phyloP scores from a whole-genome alignment of 176 grass and related monocot species.

The Thinopyrum elongatum region DNA sequence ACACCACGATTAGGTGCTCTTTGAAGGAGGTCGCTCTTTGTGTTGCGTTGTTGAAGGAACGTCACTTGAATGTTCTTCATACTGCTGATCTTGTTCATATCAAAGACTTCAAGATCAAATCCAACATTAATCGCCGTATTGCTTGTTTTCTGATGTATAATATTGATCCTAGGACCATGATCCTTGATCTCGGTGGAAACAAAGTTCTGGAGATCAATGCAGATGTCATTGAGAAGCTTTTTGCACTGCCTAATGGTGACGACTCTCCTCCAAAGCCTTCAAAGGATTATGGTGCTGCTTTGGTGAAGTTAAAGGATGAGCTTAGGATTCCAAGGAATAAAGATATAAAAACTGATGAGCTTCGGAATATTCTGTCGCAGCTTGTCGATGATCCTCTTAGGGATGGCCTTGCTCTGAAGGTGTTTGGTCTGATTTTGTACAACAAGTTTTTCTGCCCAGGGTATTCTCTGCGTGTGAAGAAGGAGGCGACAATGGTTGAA shows the following conservation, averaged over 20 bases:
- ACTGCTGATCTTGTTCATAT: neutral
- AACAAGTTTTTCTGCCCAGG: neutral
- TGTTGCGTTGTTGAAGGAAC: neutral
- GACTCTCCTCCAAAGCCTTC: neutral
- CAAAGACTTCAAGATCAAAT: neutral
- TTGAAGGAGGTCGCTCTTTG: neutral
- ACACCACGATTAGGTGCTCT: neutral
- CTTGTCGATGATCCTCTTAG: neutral
- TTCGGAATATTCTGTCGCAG: neutral
- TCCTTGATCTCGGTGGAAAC: neutral
- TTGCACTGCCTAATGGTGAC: neutral
- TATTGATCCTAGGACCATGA: neutral
- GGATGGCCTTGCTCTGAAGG: neutral
- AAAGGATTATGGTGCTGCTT: neutral
- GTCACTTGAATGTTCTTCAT: neutral
- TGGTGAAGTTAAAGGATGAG: neutral
- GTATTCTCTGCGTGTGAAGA: neutral
- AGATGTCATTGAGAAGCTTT: neutral
- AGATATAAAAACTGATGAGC: neutral
- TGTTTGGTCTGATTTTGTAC: neutral
- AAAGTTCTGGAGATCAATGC: neutral
- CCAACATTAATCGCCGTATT: neutral
- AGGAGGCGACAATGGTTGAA: neutral
- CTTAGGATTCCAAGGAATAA: neutral
- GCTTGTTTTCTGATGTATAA: neutral